Evolutionary conservation across 192 early-diverging fungal genomes (phyloP).

Genomic region (Dissophora globulifera): DNA sequence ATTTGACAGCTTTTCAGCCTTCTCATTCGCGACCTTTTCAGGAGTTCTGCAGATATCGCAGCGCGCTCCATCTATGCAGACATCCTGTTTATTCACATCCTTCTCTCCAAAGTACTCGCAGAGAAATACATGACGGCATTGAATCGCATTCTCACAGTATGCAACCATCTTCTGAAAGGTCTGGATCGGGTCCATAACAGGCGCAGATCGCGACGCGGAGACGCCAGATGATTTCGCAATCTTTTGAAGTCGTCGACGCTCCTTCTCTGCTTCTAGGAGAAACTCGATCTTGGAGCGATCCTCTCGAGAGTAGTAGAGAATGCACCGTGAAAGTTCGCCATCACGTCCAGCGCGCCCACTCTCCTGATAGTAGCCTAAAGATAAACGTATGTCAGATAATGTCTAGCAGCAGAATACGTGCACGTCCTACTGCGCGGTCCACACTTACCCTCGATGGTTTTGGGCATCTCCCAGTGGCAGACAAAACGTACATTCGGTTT

Average conservation of each 20-base stretch:
- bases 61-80: constrained; percentile 28
- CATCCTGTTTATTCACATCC: constrained; percentile 56
- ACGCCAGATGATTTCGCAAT: constrained; percentile 72
- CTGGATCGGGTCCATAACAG: constrained; percentile 6
- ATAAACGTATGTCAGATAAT: no score
- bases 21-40: constrained; percentile 34
- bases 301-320: constrained; percentile 80
- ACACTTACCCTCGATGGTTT: constrained; percentile 77
- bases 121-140: constrained; percentile 87
- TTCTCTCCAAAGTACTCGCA: constrained; percentile 90
- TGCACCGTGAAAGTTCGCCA: constrained; percentile 64
- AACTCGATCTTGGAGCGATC: constrained; percentile 78
- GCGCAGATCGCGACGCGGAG: background rate
- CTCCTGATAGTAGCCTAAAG: constrained; percentile 78
- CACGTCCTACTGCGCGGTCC: no score
- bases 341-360: constrained; percentile 73
- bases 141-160: constrained; percentile 84
- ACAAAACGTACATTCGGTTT: constrained; percentile 77
- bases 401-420: no score
- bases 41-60: constrained; percentile 48
- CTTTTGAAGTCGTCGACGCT: constrained; percentile 70
- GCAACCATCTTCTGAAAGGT: constrained; percentile 71
- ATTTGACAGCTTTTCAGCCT: constrained; percentile 20
- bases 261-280: constrained; percentile 48
- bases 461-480: constrained; percentile 76